A percentile compares a stretch with the other conserved stretches of the same genome.
phyloP scores from a whole-genome alignment of 805 yeast species.

The Wickerhamomyces xylosicus region DNA sequence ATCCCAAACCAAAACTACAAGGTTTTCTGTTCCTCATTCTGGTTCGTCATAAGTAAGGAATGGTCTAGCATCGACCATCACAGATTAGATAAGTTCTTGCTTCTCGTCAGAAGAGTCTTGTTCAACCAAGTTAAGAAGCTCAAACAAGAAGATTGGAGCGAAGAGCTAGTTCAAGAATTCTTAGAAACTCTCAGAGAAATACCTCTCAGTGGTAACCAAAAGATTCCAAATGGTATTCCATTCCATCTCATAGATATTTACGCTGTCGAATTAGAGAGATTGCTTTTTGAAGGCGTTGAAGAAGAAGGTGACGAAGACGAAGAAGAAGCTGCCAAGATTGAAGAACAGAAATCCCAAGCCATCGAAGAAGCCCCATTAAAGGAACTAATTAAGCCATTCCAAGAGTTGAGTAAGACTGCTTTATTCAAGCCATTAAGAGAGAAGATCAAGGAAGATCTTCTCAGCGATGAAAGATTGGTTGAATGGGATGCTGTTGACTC shows the following conservation, averaged over 20 bases:
- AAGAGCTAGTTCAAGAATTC: slow-evolving; percentile 33
- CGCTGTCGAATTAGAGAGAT: slow-evolving; percentile 73
- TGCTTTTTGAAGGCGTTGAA: slow-evolving; percentile 39
- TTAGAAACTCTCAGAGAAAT: slow-evolving; percentile 28
- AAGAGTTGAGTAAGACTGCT: slow-evolving; percentile 35
- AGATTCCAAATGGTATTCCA: slow-evolving; percentile 66
- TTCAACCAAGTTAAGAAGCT: slow-evolving; percentile 55
- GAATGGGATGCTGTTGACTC: slow-evolving; percentile 47
- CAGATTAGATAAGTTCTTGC: slow-evolving; percentile 80
- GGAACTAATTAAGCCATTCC: slow-evolving; percentile 51
- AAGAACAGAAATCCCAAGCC: slow-evolving; percentile 22
- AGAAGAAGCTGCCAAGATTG: slow-evolving; percentile 15
- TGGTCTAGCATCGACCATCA: slow-evolving; percentile 77
- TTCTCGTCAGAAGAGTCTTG: slow-evolving; percentile 70
- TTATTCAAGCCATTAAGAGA: slow-evolving; percentile 55
- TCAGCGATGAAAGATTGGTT: slow-evolving; percentile 50
- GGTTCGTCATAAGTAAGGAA: slow-evolving; percentile 68
- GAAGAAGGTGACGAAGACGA: slow-evolving; percentile 32
- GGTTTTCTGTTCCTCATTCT: slow-evolving; percentile 61
- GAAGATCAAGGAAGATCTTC: slow-evolving; percentile 55
- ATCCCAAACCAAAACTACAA: slow-evolving; percentile 33
- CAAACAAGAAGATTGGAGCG: slow-evolving; percentile 43
- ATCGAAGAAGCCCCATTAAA: slow-evolving; percentile 41
- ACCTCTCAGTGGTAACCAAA: slow-evolving; percentile 48
- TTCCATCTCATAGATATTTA: slow-evolving; percentile 79